Conservation (phyloP, 768 basidiomycete genomes). For the Boletus rubroflammeus region DNA sequence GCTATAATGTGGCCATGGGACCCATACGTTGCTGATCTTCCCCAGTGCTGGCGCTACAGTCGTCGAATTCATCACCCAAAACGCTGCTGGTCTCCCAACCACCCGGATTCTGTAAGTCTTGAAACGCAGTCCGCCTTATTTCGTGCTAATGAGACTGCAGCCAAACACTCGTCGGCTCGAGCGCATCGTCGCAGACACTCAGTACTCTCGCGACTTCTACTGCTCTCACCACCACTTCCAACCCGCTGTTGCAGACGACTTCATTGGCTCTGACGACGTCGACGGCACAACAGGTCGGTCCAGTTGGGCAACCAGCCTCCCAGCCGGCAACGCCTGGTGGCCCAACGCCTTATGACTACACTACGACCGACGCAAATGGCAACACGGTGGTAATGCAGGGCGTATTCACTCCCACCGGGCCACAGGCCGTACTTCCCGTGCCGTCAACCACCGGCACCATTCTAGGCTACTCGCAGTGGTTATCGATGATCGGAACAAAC, state of each 20-base stretch:
- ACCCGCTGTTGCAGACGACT: conserved; percentile 15
- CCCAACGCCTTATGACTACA: conserved; percentile 49
- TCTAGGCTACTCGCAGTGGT: conserved; percentile 29
- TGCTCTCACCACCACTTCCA: conserved; percentile 19
- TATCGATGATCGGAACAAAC: conserved; percentile 30
- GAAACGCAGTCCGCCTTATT: not conserved
- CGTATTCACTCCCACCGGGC: conserved; percentile 33
- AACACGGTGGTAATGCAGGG: conserved; percentile 20
- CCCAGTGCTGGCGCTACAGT: conserved; percentile 49
- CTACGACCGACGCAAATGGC: conserved; percentile 39
- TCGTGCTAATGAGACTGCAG: conserved; percentile 12
- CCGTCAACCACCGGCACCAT: conserved; percentile 28
- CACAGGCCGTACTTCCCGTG: conserved; percentile 25
- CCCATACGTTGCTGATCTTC: conserved; percentile 12
- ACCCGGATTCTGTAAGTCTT: conserved; percentile 44
- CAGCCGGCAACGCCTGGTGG: conserved; percentile 40
- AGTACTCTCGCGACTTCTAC: not conserved
- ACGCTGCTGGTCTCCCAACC: conserved; percentile 36
- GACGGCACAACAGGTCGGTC: conserved; percentile 18
- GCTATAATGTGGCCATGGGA: conserved; percentile 15
- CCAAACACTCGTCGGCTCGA: conserved; percentile 14
- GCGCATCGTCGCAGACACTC: not conserved
- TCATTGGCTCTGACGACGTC: conserved; percentile 20
- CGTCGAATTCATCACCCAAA: conserved; percentile 44
- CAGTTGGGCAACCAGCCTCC: conserved; percentile 53